These are phyloP conservation scores for Pleurotus sapidus DNA, from an alignment of 768 basidiomycete species.

Conservation along the genomic window DNA sequence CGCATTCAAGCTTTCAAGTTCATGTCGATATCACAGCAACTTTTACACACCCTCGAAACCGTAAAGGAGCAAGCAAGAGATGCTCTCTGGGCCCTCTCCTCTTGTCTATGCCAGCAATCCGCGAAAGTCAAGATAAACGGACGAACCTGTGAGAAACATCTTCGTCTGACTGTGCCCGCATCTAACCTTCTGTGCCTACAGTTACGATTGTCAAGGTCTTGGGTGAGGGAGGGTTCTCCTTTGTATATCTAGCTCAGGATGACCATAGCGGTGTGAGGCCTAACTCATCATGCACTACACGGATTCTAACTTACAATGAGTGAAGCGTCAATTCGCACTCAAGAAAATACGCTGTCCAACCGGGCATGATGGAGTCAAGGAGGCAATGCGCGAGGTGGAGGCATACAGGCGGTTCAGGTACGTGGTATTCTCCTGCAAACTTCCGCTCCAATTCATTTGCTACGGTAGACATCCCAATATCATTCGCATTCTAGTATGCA, in stretches of 20 bases:
- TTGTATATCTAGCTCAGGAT: constrained; percentile 86
- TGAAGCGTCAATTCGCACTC: constrained; percentile 85
- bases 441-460: constrained; percentile 7
- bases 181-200: constrained; percentile 21
- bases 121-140: constrained; percentile 95
- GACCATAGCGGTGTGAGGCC: constrained; percentile 74
- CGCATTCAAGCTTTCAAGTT: no score
- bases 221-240: constrained; percentile 95
- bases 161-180: not conserved
- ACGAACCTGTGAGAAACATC: constrained; percentile 69
- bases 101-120: constrained; percentile 76
- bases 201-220: constrained; percentile 90
- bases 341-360: constrained; percentile 97
- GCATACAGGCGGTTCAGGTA: constrained; percentile 94
- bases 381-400: constrained; percentile 87
- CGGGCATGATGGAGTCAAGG: constrained; percentile 83
- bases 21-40: constrained; percentile 28
- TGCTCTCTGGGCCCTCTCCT: constrained; percentile 76
- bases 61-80: constrained; percentile 78
- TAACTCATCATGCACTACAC: not conserved
- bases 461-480: constrained; percentile 85
- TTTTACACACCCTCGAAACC: constrained; percentile 49
- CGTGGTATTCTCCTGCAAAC: constrained; percentile 24
- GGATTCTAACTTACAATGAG: constrained; percentile 2
- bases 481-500: constrained; percentile 81